phyloP scores from a whole-genome alignment of 2,329 filamentous ascomycete species.

The Aspergillus floridensis region DNA sequence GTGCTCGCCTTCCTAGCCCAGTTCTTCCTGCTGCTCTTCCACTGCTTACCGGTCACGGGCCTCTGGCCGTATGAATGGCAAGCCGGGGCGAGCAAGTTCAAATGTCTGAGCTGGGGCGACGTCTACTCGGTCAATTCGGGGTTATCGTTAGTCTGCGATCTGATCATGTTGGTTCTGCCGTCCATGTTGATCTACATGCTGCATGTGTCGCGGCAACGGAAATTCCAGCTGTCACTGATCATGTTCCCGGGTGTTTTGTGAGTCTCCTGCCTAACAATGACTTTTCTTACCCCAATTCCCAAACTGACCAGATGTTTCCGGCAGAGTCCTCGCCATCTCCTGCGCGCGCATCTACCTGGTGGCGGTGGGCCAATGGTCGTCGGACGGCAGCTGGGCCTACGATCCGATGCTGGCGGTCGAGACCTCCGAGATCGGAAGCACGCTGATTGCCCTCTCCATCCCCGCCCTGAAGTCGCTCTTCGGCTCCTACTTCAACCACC shows the following conservation, averaged over 20 bases:
- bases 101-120: conserved; percentile 51
- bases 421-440: conserved; percentile 51
- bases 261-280: conserved; percentile 17
- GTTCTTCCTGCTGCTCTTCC: conserved; percentile 52
- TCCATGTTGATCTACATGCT: conserved; percentile 48
- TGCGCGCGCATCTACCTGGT: conserved; percentile 49
- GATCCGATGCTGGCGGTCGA: conserved; percentile 52
- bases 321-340: conserved; percentile 52
- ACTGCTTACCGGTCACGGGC: conserved; percentile 52
- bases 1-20: conserved; percentile 49
- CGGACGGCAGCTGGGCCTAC: conserved; percentile 53
- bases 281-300: too few relatives aligned
- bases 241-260: conserved; percentile 51
- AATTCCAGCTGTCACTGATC: conserved; percentile 50
- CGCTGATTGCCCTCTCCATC: conserved; percentile 51
- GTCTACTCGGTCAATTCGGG: conserved; percentile 54
- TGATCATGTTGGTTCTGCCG: conserved; percentile 53
- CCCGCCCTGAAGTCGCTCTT: conserved; percentile 52
- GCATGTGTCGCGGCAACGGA: conserved; percentile 45
- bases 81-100: conserved; percentile 39
- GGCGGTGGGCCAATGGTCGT: conserved; percentile 46
- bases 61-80: conserved; percentile 55
- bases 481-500: conserved; percentile 16
- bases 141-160: conserved; percentile 51
- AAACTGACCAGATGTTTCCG: conserved; percentile 1